Evolutionary conservation across 768 basidiomycete species (phyloP), one percentile per base, ranked within the genome.

Genomic region (Tephrocybe sp.): DNA sequence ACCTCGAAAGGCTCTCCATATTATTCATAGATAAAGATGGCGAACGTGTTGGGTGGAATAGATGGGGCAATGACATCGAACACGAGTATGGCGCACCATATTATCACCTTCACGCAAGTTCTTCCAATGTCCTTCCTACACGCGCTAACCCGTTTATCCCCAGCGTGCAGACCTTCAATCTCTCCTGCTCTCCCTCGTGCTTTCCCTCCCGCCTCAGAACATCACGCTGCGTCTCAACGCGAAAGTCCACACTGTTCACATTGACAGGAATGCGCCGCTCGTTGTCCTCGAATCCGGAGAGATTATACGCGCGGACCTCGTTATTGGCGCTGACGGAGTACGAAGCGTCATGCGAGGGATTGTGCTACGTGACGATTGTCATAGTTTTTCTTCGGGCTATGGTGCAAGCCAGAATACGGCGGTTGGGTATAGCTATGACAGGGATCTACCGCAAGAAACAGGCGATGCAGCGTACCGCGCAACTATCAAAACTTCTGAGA

Each of bases 391-490:
- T 26, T 26, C 26, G 7, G 26, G 26, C 26, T 3, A 26, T 7
- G 26, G 26, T 26, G 4, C 7, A 26, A 26, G 26, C 4, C 3
- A 26, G 26, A 26, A 26, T 26, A 26, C 26, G 26, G 26, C 26
- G 7, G 26, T 26, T 26, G 26, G 26, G 4, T 7, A 26, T 26
- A 7, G 26, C 26, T 26, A 26, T 26, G 26, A 26, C 26, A 65
- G 65, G 0, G 70, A 75, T 38, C 70, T 71, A 31, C 70, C 77
- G 0, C 73, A 72, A 0, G 71, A 80, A 4, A 85, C 85, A 0
- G 85, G 83, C 0, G 83, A 87, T 57, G 78, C 80, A 0, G 84
- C 82, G 0, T 86, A 83, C 58, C 74, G 84, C 44, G 78, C 80
- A 4, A 68, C 76, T 23, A 68, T 86, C 32, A 68, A 77, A 2